Base-by-base conservation (phyloP, 768 basidiomycete species). In the Suillus alpinus region DNA sequence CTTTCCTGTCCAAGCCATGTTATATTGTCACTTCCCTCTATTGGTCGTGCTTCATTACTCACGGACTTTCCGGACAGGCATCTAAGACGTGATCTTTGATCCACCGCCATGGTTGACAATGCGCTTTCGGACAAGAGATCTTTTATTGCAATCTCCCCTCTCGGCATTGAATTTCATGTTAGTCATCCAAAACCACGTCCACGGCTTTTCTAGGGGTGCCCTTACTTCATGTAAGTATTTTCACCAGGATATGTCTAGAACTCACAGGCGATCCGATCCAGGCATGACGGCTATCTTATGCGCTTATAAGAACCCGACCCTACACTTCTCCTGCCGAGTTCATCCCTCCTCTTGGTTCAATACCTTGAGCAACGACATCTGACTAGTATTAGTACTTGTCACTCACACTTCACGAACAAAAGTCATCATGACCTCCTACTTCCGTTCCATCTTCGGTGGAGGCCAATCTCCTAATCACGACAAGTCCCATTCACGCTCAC, bases 361-460 rank as follows among this genome's bases (percentile, higher is more conserved):
- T n/a, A 62, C 39, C 58, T 62, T 61, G 56, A 57, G 51, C 52
- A 47, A 68, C 67, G 63, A 67, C 67, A 53, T 43, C 41, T 53
- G 46, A 13, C 57, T 14, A 50, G 26, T 26, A n/a, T n/a, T 56
- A 44, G 44, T 39, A 59, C 32, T 55, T 55, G 26, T 36, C 36
- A 20, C 20, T 14, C 47, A 23, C 26, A 23, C 40, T 62, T 66
- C 46, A 69, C 73, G 67, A 66, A 58, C 41, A 32, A 69, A 59
- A 61, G 56, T 18, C 57, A 65, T 58, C 59, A 83, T 83, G 82
- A 76, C 81, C 55, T 78, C 83, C 37, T 81, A 81, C 73, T 67
- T 84, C 60, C 83, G 83, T 62, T 80, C 69, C 61, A 71, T 80
- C 65, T 81, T 81, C 59, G 79, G 80, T 46, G 74, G 73, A 41